A percentile compares a stretch with the other conserved stretches of the same genome.
phyloP scores from a whole-genome alignment of 73 alveolate genomes.

The Tetrahymena borealis region DNA sequence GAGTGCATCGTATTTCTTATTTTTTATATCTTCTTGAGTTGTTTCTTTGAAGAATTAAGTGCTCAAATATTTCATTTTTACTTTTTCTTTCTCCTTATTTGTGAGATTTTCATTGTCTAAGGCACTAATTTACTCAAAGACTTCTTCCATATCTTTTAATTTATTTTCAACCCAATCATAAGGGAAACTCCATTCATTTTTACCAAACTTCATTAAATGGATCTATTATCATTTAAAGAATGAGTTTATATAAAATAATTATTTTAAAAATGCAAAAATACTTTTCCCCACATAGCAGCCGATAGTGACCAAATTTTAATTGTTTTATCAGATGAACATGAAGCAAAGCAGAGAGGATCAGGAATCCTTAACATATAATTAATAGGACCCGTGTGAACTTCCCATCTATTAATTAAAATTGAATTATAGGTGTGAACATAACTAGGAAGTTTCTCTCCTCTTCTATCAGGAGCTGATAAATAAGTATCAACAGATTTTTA shows the following conservation, averaged over 20 bases:
- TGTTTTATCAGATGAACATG: constrained; percentile 51
- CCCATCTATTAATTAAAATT: constrained; percentile 55
- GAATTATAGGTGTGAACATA: constrained; percentile 1
- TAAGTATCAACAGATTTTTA: constrained; percentile 34
- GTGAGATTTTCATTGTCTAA: constrained; percentile 47
- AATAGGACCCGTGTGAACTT: constrained; percentile 52
- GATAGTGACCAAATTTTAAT: constrained; percentile 55
- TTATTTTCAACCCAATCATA: constrained; percentile 72
- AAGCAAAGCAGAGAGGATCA: constrained; percentile 62
- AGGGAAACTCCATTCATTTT: constrained; percentile 75
- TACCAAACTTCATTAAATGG: not conserved
- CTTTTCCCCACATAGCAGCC: constrained; percentile 67
- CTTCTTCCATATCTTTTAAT: constrained; percentile 62
- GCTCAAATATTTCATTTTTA: constrained; percentile 8
- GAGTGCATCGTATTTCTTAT: not conserved
- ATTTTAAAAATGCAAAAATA: too few species aligned
- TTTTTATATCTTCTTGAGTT: constrained; percentile 33
- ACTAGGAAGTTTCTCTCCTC: constrained; percentile 32
- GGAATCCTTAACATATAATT: constrained; percentile 30
- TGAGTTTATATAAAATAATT: too few species aligned
- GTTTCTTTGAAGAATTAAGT: constrained; percentile 23
- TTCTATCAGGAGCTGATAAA: constrained; percentile 14
- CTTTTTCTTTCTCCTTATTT: constrained; percentile 4
- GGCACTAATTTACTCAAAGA: constrained; percentile 40
- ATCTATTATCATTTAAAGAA: too few species aligned